phyloP scores from a whole-genome alignment of 2,329 filamentous ascomycete genomes.

The Cercospora sp. region DNA sequence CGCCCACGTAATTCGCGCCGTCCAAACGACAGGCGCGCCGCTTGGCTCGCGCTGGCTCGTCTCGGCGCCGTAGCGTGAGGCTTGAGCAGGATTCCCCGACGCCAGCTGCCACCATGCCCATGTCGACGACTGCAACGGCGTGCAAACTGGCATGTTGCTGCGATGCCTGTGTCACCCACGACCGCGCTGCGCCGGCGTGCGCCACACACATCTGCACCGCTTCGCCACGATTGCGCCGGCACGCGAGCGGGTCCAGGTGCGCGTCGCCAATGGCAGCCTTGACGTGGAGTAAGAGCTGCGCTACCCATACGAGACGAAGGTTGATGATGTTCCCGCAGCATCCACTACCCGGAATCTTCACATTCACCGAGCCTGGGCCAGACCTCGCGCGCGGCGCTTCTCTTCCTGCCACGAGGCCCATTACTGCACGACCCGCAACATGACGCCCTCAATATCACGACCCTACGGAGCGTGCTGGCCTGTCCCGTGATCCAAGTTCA shows the following conservation, averaged over 20 bases:
- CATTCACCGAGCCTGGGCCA: conserved; percentile 32
- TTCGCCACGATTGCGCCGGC: not conserved
- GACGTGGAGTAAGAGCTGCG: conserved; percentile 41
- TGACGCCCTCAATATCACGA: conserved; percentile 36
- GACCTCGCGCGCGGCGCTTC: conserved; percentile 21
- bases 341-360: conserved; percentile 16
- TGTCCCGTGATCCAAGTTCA: conserved; percentile 49
- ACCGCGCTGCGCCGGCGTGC: not conserved
- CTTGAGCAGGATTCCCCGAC: conserved; percentile 3
- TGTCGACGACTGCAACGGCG: not conserved
- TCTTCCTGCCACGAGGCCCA: conserved; percentile 50
- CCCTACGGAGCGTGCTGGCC: conserved; percentile 42
- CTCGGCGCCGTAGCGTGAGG: conserved; percentile 1
- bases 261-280: conserved; percentile 45
- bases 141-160: conserved; percentile 1
- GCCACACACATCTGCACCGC: conserved; percentile 1
- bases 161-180: not conserved
- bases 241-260: conserved; percentile 4
- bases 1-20: conserved; percentile 1
- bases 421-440: conserved; percentile 34
- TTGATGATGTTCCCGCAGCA: conserved; percentile 2
- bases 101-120: not conserved
- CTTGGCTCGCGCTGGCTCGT: not conserved
- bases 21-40: not conserved
- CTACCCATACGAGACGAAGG: not conserved